phyloP scores from a whole-genome alignment of 2,329 filamentous ascomycete genomes.

The Penicillium palitans region DNA sequence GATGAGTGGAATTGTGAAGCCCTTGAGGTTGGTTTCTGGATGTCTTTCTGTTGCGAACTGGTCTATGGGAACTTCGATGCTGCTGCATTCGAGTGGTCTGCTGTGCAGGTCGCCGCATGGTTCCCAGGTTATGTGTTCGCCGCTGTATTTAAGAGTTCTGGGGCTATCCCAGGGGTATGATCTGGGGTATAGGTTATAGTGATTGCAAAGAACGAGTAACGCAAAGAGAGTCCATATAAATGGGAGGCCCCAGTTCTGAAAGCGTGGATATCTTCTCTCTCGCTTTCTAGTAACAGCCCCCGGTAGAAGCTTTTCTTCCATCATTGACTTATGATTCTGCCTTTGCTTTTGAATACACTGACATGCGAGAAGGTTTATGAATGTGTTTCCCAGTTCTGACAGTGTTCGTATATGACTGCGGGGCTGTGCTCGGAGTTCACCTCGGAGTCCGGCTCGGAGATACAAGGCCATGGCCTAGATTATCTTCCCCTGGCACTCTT shows the following conservation, averaged over 20 bases:
- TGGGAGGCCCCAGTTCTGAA: not conserved
- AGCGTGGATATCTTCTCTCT: too few relatives aligned
- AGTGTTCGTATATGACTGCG: not conserved
- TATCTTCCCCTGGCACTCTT: not conserved
- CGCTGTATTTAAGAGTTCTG: constrained; percentile 1
- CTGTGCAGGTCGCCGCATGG: constrained; percentile 42
- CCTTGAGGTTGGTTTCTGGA: not conserved
- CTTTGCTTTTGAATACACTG: not conserved
- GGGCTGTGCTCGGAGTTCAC: not conserved
- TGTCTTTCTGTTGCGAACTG: constrained; percentile 44
- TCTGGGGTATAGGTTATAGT: not conserved
- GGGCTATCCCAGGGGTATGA: not conserved
- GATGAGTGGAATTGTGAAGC: constrained; percentile 48
- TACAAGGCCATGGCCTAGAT: not conserved
- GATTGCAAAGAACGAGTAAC: not conserved
- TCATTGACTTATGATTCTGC: not conserved
- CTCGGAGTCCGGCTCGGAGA: not conserved
- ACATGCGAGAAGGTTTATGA: not conserved
- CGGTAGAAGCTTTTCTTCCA: not conserved
- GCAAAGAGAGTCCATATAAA: not conserved
- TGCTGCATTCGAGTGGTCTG: constrained; percentile 46
- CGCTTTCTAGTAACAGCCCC: not conserved
- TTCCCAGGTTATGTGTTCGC: constrained; percentile 43
- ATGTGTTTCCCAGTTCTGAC: not conserved
- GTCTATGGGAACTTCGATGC: constrained; percentile 50